Conservation (phyloP, 2,329 filamentous ascomycete species). For the Pseudogymnoascus sp. region DNA sequence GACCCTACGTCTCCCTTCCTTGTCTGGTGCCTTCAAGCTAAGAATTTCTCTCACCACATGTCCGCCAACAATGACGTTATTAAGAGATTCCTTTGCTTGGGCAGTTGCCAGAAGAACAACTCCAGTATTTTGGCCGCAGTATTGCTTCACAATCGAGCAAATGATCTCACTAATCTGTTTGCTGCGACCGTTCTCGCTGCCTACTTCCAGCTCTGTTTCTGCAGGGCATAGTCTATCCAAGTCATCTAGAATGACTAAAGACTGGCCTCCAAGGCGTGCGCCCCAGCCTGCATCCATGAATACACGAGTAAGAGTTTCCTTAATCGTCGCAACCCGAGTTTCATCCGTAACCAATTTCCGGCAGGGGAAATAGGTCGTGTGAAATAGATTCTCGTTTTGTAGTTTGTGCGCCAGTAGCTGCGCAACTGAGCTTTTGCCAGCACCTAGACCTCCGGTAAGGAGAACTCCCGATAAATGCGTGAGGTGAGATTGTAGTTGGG, state of each 20-base stretch:
- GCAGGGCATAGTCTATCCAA: conserved; percentile 86
- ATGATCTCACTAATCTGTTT: conserved; percentile 87
- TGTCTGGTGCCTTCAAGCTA: conserved; percentile 81
- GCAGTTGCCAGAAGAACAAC: conserved; percentile 86
- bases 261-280: conserved; percentile 72
- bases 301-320: conserved; percentile 73
- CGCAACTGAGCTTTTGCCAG: conserved; percentile 79
- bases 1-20: conserved; percentile 76
- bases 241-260: conserved; percentile 84
- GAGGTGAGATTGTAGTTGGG: conserved; percentile 66
- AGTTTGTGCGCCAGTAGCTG: conserved; percentile 68
- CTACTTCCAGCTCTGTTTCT: conserved; percentile 90
- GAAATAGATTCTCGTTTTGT: conserved; percentile 65
- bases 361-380: conserved; percentile 80
- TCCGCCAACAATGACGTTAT: conserved; percentile 82
- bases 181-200: conserved; percentile 87
- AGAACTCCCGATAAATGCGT: conserved; percentile 83
- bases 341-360: conserved; percentile 85
- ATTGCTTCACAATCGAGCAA: conserved; percentile 73
- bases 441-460: conserved; percentile 78
- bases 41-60: conserved; percentile 91
- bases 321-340: conserved; percentile 79
- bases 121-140: conserved; percentile 69
- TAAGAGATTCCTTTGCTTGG: conserved; percentile 84
- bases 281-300: conserved; percentile 92